Evolutionary conservation across 1,284 basidiomycete species (phyloP), one percentile per base, ranked within the genome.

Genomic region (Trichosporon inkin): DNA sequence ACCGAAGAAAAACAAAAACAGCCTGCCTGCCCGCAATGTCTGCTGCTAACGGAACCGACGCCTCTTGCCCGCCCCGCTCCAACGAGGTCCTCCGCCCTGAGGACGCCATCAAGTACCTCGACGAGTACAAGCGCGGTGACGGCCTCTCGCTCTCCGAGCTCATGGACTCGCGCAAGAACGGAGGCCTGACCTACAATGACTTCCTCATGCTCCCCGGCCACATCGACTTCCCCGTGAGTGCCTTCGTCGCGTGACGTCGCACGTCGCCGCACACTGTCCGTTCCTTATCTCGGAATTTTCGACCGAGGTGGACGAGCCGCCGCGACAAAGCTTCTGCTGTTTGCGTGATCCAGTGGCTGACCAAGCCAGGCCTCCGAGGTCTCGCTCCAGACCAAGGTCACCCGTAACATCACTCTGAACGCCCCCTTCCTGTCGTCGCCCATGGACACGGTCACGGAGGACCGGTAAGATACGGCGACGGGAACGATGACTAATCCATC

Each of bases 391-490:
- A 90, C 87, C 70, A 74, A 83, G 58, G 87, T 99, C 58, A 97
- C 95, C 51, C 86, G 89, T 61, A 97, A 97, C 73, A 91, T 98
- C 68, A 82, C 84, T 41, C 84, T 99, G 72, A 97, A 93, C 81
- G 94, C 94, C 0, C 95, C 96, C 0, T 96, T 99, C 81, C 83
- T 98, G 81, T 96, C 92, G 77, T 95, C 92, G 62, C 95, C 96
- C 41, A 99, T 99, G 95, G 95, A 99, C 82, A 99, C 95, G 35
- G 95, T 99, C 67, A 99, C 96, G 3, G 95, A 98, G 81, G 86
- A 85, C 63, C 87, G 94, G 69, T 74, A 59, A 57, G 72, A 32
- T 32, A 32, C 4, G 28, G 28, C n/a, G 28, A 32, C 5, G 28
- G 28, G 28, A 32, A 32, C 8, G 28, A 20, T 44, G 28, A 37